Evolutionary conservation across 2,329 filamentous ascomycete genomes (phyloP).

Genomic region (Fusarium devonianum): DNA sequence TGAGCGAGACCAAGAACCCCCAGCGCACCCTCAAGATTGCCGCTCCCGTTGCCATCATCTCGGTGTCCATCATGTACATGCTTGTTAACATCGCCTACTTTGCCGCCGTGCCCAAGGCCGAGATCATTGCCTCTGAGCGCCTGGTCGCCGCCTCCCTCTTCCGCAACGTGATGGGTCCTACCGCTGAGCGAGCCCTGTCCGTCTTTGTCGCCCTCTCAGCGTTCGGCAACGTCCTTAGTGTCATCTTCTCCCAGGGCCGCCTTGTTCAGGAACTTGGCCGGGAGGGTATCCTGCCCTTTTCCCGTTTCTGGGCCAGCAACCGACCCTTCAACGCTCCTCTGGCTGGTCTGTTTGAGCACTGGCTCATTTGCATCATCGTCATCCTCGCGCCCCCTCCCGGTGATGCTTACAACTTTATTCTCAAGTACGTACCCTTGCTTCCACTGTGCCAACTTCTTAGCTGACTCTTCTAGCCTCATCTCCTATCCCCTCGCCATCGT

Average conservation of each 20-base stretch:
- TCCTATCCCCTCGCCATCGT: conserved; percentile 68
- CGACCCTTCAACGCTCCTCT: conserved; percentile 69
- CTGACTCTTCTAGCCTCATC: conserved; percentile 56
- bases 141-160: conserved; percentile 64
- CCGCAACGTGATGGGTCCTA: conserved; percentile 61
- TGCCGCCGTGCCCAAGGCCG: conserved; percentile 61
- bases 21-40: conserved; percentile 70
- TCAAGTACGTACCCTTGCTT: conserved; percentile 52
- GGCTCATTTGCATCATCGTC: conserved; percentile 68
- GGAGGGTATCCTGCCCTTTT: conserved; percentile 71
- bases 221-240: conserved; percentile 71
- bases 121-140: conserved; percentile 59
- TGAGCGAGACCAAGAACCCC: conserved; percentile 71
- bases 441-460: neutral
- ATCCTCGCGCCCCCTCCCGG: conserved; percentile 72
- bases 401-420: conserved; percentile 70
- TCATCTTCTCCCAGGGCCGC: conserved; percentile 73
- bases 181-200: conserved; percentile 65
- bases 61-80: conserved; percentile 69
- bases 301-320: conserved; percentile 68
- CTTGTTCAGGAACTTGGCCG: conserved; percentile 71
- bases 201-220: conserved; percentile 73
- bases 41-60: conserved; percentile 65
- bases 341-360: conserved; percentile 69
- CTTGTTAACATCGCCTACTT: conserved; percentile 74